phyloP scores from a whole-genome alignment of 371 early-diverging fungal species.

The Encephalitozoon intestinalis region DNA sequence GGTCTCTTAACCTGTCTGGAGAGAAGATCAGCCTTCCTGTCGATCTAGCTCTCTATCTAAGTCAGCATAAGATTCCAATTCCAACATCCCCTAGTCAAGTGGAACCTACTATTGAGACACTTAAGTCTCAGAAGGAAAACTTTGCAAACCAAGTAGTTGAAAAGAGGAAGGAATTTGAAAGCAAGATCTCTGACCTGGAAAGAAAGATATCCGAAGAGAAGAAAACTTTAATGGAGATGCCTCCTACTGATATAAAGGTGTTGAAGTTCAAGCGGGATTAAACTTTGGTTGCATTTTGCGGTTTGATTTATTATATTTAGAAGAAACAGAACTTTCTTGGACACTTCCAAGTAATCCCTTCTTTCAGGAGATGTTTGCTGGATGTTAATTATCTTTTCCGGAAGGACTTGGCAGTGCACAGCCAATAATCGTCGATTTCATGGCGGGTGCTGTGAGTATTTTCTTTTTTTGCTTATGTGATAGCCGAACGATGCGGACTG shows the following conservation, averaged over 20 bases:
- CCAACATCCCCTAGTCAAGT: background rate
- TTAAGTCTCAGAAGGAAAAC: slow-evolving; percentile 14
- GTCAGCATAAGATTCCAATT: slow-evolving; percentile 29
- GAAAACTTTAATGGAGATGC: slow-evolving; percentile 7
- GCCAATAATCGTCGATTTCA: background rate
- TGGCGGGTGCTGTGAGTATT: background rate
- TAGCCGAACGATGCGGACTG: background rate
- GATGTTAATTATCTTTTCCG: background rate
- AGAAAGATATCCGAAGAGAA: slow-evolving; percentile 26
- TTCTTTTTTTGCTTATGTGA: background rate
- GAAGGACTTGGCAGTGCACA: background rate
- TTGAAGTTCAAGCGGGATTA: slow-evolving; percentile 7
- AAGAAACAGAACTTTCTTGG: background rate
- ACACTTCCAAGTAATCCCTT: background rate
- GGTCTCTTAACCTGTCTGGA: background rate
- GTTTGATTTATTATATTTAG: background rate
- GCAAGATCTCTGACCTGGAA: slow-evolving; percentile 15
- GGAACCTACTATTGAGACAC: background rate
- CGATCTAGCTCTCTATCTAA: slow-evolving; percentile 17
- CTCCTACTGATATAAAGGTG: slow-evolving; percentile 21
- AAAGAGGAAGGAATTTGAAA: slow-evolving; percentile 9
- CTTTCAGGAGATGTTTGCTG: background rate
- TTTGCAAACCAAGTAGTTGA: slow-evolving; percentile 10
- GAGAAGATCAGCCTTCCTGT: slow-evolving; percentile 22
- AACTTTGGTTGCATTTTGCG: background rate